Evolutionary conservation across 2,329 filamentous ascomycete species (phyloP).

Genomic region (Penicillium fuscoglaucum): DNA sequence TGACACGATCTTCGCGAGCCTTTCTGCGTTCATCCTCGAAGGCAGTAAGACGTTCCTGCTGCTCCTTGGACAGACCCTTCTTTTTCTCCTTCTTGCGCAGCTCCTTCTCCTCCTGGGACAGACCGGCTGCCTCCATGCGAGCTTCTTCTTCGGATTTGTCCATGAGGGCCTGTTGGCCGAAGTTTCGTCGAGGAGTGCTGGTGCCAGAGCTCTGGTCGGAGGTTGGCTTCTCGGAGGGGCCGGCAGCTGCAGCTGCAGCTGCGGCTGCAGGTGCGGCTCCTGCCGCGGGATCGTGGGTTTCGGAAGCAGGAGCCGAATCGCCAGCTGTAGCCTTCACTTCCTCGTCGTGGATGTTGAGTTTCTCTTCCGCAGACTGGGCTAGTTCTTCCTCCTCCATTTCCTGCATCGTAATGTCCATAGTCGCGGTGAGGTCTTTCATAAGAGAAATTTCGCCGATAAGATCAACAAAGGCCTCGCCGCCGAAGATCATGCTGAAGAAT

Average conservation of each 20-base stretch:
- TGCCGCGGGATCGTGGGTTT: conserved; percentile 57
- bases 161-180: conserved; percentile 83
- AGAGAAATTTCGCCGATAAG: conserved; percentile 97
- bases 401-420: conserved; percentile 95
- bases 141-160: conserved; percentile 80
- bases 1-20: conserved; percentile 85
- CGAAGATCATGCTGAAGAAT: conserved; percentile 98
- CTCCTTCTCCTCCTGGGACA: conserved; percentile 73
- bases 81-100: conserved; percentile 82
- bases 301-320: conserved; percentile 21
- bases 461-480: conserved; percentile 91
- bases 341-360: conserved; percentile 48
- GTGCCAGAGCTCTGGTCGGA: conserved; percentile 40
- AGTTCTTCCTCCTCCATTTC: conserved; percentile 70
- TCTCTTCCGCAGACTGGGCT: conserved; percentile 54
- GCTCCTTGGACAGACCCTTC: conserved; percentile 85
- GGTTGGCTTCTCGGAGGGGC: conserved; percentile 22
- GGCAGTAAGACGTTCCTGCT: conserved; percentile 84
- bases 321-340: conserved; percentile 46
- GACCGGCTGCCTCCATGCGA: conserved; percentile 62
- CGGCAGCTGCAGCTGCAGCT: conserved; percentile 27
- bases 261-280: conserved; percentile 46
- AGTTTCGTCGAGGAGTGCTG: conserved; percentile 53
- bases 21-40: conserved; percentile 82
- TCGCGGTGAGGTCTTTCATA: conserved; percentile 97